phyloP scores from a whole-genome alignment of 352 stramenopile species.

The Pythium coloratum region DNA sequence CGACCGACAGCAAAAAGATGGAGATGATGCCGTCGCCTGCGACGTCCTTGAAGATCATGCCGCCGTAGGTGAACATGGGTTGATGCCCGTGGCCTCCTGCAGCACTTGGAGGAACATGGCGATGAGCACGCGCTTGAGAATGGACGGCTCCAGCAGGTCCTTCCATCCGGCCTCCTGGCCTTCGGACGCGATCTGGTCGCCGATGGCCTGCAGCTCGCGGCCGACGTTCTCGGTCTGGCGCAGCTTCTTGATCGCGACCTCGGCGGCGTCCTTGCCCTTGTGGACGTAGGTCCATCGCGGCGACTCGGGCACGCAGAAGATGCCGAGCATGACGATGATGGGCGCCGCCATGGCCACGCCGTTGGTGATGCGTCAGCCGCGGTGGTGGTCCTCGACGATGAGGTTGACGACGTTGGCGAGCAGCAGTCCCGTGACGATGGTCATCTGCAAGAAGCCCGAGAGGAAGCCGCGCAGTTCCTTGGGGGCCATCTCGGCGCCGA shows the following conservation, averaged over 20 bases:
- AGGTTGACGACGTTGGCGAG: slow-evolving; percentile 44
- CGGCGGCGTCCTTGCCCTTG: slow-evolving; percentile 33
- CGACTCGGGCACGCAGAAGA: slow-evolving; percentile 51
- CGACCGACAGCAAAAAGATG: slow-evolving; percentile 39
- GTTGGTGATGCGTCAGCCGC: slow-evolving; percentile 41
- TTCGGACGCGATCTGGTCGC: slow-evolving; percentile 42
- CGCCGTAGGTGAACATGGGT: slow-evolving; percentile 41
- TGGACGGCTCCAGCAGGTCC: slow-evolving; percentile 31
- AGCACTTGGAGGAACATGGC: slow-evolving; percentile 39
- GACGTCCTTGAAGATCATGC: slow-evolving; percentile 42
- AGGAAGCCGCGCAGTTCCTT: slow-evolving; percentile 42
- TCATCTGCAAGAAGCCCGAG: slow-evolving; percentile 48
- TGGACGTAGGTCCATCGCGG: slow-evolving; percentile 51
- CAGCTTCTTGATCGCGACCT: slow-evolving; percentile 31
- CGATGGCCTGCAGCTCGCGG: slow-evolving; percentile 43
- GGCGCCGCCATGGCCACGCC: slow-evolving; percentile 32
- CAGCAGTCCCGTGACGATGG: slow-evolving; percentile 38
- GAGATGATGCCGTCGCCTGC: slow-evolving; percentile 57
- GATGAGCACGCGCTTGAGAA: slow-evolving; percentile 36
- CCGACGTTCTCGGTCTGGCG: slow-evolving; percentile 34
- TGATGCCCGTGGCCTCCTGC: slow-evolving; percentile 47
- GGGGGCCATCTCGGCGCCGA: slow-evolving; percentile 43
- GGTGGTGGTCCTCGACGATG: slow-evolving; percentile 20
- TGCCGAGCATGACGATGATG: slow-evolving; percentile 41
- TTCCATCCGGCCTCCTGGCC: slow-evolving; percentile 27